Percentiles rank a stretch among this genome's conserved stretches.
These are phyloP conservation scores for Rozella allomycis DNA, from an alignment of 371 early-diverging fungal genomes.

Conservation along the genomic window DNA sequence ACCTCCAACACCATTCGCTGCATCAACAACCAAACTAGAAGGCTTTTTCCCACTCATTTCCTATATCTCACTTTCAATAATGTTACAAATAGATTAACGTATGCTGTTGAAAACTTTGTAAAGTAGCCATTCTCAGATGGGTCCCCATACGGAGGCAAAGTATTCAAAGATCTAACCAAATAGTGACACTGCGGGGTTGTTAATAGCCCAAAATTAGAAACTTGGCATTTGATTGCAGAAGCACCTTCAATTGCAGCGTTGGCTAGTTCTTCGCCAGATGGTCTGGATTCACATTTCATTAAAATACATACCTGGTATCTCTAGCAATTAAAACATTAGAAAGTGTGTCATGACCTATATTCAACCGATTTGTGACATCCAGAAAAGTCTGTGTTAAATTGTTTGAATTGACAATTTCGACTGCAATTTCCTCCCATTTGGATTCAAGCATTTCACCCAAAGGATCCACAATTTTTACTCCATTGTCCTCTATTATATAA, in stretches of 20 bases:
- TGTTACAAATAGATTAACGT: too few relatives aligned
- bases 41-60: too few relatives aligned
- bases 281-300: slow-evolving; percentile 16
- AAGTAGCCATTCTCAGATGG: slow-evolving; percentile 81
- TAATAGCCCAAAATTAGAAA: slow-evolving; percentile 63
- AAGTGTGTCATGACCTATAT: slow-evolving; percentile 41
- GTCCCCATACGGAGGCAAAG: slow-evolving; percentile 65
- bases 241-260: slow-evolving; percentile 59
- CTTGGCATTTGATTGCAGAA: slow-evolving; percentile 36
- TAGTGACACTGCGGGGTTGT: slow-evolving; percentile 97
- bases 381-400: slow-evolving; percentile 35
- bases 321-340: slow-evolving; percentile 56
- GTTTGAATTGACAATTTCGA: slow-evolving; percentile 76
- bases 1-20: slow-evolving; percentile 95
- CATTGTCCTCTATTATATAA: slow-evolving; percentile 62
- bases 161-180: slow-evolving; percentile 64
- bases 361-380: slow-evolving; percentile 36
- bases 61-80: too few relatives aligned
- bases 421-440: slow-evolving; percentile 87
- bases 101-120: slow-evolving; percentile 62
- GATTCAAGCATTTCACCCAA: slow-evolving; percentile 94
- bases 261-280: slow-evolving; percentile 64
- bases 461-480: slow-evolving; percentile 96
- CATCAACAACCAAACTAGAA: slow-evolving; percentile 56
- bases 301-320: slow-evolving; percentile 58